Percentiles rank a stretch among this genome's conserved stretches.
phyloP scores from a whole-genome alignment of 2,329 filamentous ascomycete genomes.

The Hypoxylon sp. region DNA sequence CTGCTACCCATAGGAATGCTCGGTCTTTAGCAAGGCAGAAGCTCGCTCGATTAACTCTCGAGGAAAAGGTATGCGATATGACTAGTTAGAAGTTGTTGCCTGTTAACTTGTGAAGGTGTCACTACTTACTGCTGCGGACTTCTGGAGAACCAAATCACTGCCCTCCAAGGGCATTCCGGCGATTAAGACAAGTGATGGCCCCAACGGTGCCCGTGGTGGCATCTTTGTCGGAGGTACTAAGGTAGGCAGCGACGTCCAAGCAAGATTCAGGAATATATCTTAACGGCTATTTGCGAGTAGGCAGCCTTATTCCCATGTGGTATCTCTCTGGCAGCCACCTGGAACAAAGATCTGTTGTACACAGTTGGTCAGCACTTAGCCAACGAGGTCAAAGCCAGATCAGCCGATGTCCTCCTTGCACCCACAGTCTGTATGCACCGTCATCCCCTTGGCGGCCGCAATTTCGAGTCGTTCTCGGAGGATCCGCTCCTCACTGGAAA shows the following conservation, averaged over 20 bases:
- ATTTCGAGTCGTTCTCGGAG: conserved; percentile 88
- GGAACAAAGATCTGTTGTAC: conserved; percentile 75
- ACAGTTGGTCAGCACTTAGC: conserved; percentile 76
- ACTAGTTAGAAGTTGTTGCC: conserved; percentile 7
- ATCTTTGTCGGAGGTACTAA: conserved; percentile 74
- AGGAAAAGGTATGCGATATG: conserved; percentile 61
- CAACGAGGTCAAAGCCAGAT: conserved; percentile 75
- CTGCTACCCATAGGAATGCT: conserved; percentile 48
- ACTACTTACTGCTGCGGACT: conserved; percentile 68
- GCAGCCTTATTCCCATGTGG: conserved; percentile 83
- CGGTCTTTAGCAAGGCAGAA: conserved; percentile 58
- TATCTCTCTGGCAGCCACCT: conserved; percentile 80
- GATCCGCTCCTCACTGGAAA: conserved; percentile 81
- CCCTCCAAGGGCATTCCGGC: conserved; percentile 69
- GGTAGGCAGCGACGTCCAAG: conserved; percentile 49
- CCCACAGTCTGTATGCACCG: conserved; percentile 85
- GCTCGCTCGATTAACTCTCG: conserved; percentile 59
- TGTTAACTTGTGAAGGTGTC: conserved; percentile 56
- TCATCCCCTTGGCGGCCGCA: conserved; percentile 82
- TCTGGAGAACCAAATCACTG: conserved; percentile 74
- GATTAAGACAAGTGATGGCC: conserved; percentile 73
- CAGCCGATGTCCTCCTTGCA: conserved; percentile 76
- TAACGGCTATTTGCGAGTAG: conserved; percentile 47
- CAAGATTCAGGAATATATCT: neutral
- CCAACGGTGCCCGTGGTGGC: conserved; percentile 74